Conservation (phyloP, 148 eudicot species). For the Amaranthus cruentus region DNA sequence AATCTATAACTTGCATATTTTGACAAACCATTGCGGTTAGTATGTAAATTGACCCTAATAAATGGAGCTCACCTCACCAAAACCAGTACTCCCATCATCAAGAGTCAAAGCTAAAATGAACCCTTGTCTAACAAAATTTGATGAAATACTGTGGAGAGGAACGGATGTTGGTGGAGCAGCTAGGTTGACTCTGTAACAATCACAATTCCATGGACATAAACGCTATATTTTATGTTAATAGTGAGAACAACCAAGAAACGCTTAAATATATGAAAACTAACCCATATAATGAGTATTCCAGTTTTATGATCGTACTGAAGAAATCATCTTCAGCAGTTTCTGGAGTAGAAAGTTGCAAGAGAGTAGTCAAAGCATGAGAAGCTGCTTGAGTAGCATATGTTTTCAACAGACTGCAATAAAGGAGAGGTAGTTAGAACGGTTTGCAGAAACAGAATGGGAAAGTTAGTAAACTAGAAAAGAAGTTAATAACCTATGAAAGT, state of each 20-base stretch:
- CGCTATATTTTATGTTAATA: background rate
- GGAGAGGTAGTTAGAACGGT: constrained; percentile 14
- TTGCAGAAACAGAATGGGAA: constrained; percentile 7
- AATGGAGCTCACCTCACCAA: constrained; percentile 72
- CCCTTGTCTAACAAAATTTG: constrained; percentile 63
- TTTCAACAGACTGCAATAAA: constrained; percentile 53
- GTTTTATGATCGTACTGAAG: constrained; percentile 36
- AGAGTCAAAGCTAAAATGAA: constrained; percentile 61
- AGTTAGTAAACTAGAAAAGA: constrained; percentile 8
- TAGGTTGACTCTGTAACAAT: constrained; percentile 58
- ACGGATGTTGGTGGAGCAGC: constrained; percentile 78
- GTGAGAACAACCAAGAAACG: background rate
- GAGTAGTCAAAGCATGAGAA: constrained; percentile 45
- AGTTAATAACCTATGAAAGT: constrained; percentile 63
- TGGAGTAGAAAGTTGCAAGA: constrained; percentile 39
- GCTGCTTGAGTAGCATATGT: constrained; percentile 60
- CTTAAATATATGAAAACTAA: constrained; percentile 27
- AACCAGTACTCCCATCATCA: constrained; percentile 83
- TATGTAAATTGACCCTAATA: background rate
- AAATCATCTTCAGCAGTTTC: constrained; percentile 29
- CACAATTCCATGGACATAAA: constrained; percentile 19
- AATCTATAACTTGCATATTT: background rate
- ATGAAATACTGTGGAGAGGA: constrained; percentile 22
- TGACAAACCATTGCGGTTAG: background rate
- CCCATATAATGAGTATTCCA: constrained; percentile 71